Conservation (phyloP, 805 yeast genomes). For the Pichia californica region DNA sequence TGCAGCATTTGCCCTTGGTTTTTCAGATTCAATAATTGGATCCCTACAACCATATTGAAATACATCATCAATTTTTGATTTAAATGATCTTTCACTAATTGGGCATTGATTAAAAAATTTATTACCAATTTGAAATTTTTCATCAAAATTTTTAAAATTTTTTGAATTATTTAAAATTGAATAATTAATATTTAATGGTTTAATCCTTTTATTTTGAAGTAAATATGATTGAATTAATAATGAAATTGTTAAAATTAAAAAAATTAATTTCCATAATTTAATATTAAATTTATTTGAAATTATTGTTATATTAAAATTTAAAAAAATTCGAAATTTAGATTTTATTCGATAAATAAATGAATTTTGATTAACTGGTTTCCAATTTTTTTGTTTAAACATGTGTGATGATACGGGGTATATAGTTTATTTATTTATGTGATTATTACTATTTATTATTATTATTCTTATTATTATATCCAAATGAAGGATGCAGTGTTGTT, state of each 20-base stretch:
- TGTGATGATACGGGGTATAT: background rate
- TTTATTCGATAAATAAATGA: conserved; percentile 1
- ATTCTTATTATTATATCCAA: too few species aligned
- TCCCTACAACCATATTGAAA: conserved; percentile 31
- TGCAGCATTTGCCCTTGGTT: conserved; percentile 67
- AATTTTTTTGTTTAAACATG: background rate
- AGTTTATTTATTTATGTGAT: too few species aligned
- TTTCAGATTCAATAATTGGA: conserved; percentile 16
- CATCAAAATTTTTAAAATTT: conserved; percentile 12
- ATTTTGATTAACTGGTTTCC: background rate
- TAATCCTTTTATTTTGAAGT: background rate
- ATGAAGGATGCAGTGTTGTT: too few species aligned
- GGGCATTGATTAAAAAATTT: conserved; percentile 18
- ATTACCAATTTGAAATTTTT: conserved; percentile 12
- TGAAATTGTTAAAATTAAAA: background rate
- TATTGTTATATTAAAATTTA: background rate
- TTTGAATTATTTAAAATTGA: conserved; percentile 6
- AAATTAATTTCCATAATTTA: conserved; percentile 4
- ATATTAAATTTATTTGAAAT: background rate
- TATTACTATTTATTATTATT: too few species aligned
- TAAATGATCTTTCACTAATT: conserved; percentile 22
- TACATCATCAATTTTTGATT: conserved; percentile 23
- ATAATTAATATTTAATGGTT: conserved; percentile 4
- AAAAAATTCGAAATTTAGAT: background rate
- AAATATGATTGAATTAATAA: background rate